phyloP scores from a whole-genome alignment of 1,284 basidiomycete genomes.

The Fistulinella staudtii region DNA sequence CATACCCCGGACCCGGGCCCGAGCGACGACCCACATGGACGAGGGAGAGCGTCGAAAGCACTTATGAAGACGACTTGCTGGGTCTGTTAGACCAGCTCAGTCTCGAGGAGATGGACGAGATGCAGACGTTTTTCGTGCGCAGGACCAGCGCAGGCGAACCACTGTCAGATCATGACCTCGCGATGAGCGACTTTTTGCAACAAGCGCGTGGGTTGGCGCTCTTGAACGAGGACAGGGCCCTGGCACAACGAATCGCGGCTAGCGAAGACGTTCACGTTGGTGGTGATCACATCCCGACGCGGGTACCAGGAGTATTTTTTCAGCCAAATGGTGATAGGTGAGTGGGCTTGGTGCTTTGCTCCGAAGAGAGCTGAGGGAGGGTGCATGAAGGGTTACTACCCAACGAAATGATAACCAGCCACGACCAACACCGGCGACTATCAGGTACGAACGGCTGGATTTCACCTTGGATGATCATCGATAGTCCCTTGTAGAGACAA shows the following conservation, averaged over 20 bases:
- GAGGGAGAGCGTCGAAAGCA: slow-evolving; percentile 16
- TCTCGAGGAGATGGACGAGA: slow-evolving; percentile 20
- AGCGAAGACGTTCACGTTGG: slow-evolving; percentile 5
- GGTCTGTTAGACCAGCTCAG: slow-evolving; percentile 18
- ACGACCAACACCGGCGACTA: not conserved
- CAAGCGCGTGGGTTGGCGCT: slow-evolving; percentile 20
- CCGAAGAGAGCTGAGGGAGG: not conserved
- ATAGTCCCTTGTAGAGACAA: not conserved
- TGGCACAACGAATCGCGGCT: slow-evolving; percentile 21
- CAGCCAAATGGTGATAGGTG: slow-evolving; percentile 5
- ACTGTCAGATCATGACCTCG: slow-evolving; percentile 25
- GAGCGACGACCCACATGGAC: not conserved
- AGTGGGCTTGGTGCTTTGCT: not conserved
- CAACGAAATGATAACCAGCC: slow-evolving; percentile 1
- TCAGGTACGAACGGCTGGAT: slow-evolving; percentile 11
- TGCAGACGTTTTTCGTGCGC: slow-evolving; percentile 11
- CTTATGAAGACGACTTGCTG: slow-evolving; percentile 25
- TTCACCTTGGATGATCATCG: not conserved
- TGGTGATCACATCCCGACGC: not conserved
- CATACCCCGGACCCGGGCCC: too few relatives aligned
- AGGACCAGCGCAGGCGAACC: slow-evolving; percentile 6
- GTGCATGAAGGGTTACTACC: slow-evolving; percentile 4
- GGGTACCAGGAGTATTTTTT: not conserved
- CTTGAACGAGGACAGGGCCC: slow-evolving; percentile 18
- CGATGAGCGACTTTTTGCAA: slow-evolving; percentile 25